Evolutionary conservation across 306 rosid genomes (phyloP).

Genomic region (Ceratonia siliqua): DNA sequence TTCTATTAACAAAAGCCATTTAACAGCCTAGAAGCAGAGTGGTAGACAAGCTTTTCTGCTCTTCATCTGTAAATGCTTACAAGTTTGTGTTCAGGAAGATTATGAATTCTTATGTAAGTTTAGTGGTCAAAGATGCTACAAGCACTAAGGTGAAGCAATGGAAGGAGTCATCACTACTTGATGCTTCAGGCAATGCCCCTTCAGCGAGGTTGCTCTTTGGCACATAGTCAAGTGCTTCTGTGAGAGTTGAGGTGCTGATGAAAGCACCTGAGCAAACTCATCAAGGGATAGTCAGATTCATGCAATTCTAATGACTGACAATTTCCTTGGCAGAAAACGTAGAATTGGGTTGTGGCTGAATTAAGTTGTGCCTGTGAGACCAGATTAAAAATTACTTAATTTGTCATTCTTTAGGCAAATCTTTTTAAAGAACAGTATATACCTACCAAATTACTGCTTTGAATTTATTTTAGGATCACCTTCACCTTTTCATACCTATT

Average conservation of each 20-base stretch:
- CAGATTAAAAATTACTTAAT: no score
- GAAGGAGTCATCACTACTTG: neutral
- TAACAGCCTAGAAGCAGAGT: slow-evolving; percentile 16
- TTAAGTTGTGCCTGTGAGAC: no score
- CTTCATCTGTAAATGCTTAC: slow-evolving; percentile 8
- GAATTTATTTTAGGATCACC: no score
- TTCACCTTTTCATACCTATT: no score
- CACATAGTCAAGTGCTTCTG: neutral
- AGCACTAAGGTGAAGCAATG: neutral
- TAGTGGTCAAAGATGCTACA: neutral
- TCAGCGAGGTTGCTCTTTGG: neutral
- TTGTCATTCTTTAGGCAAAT: no score
- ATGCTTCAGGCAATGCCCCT: neutral
- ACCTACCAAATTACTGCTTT: no score
- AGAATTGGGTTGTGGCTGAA: no score
- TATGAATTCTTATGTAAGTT: neutral
- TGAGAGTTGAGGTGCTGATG: neutral
- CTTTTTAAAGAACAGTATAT: no score
- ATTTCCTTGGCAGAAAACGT: neutral
- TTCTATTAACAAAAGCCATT: neutral
- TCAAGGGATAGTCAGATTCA: neutral
- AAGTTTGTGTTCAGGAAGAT: slow-evolving; percentile 7
- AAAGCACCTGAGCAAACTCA: neutral
- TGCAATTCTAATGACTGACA: neutral
- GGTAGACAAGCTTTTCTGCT: neutral